These are phyloP conservation scores for Cystofilobasidium bisporidii DNA, from an alignment of 768 basidiomycete species.

Conservation along the genomic window DNA sequence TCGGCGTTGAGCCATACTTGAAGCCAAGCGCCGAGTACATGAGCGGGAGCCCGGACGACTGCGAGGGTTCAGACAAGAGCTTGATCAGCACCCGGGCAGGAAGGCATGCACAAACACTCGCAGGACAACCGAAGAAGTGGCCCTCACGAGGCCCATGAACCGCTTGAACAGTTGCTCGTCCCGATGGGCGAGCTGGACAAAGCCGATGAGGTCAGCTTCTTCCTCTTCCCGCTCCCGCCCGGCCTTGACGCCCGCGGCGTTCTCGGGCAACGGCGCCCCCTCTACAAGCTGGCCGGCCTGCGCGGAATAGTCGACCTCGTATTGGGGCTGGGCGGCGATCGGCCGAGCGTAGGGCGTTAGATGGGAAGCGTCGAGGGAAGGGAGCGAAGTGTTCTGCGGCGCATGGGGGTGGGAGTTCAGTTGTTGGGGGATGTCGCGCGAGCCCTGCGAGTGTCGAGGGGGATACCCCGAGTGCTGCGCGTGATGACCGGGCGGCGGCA, in stretches of 20 bases:
- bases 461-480: too few species aligned
- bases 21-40: conserved; percentile 25
- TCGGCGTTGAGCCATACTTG: conserved; percentile 24
- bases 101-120: not conserved
- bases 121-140: not conserved
- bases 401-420: too few species aligned
- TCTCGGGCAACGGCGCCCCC: not conserved
- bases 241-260: not conserved
- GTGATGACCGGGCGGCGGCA: not conserved
- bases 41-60: conserved; percentile 23
- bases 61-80: too few species aligned
- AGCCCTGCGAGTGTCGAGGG: too few species aligned
- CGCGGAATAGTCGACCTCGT: not conserved
- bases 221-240: conserved; percentile 14
- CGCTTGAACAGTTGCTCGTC: conserved; percentile 29
- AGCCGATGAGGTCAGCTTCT: conserved; percentile 20
- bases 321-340: too few species aligned
- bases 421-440: too few species aligned
- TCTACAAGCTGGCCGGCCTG: not conserved
- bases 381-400: too few species aligned
- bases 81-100: not conserved
- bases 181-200: conserved; percentile 21
- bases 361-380: too few species aligned
- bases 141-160: conserved; percentile 21
- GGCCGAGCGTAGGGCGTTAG: too few species aligned